A percentile compares a stretch with the other conserved stretches of the same genome.
These are phyloP conservation scores for Cercophora newfieldiana DNA, from an alignment of 495 filamentous ascomycete species.

Conservation along the genomic window DNA sequence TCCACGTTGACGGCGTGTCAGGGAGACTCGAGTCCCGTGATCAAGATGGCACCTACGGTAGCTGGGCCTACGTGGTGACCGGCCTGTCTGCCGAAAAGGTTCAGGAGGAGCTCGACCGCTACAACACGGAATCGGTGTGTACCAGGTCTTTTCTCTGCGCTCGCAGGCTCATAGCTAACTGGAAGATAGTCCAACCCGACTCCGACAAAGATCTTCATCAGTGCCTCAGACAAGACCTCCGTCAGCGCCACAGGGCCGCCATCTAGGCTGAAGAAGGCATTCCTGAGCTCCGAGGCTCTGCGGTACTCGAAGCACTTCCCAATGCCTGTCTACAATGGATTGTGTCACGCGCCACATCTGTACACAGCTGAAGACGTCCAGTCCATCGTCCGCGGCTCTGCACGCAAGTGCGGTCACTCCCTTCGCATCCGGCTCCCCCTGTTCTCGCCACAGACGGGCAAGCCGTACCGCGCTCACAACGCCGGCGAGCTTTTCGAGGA, in stretches of 20 bases:
- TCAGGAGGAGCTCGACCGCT: conserved; percentile 37
- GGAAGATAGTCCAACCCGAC: too few relatives aligned
- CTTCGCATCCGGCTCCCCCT: conserved; percentile 18
- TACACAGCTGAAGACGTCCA: conserved; percentile 35
- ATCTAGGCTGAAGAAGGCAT: conserved; percentile 18
- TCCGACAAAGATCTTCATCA: conserved; percentile 21
- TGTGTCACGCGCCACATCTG: conserved; percentile 38
- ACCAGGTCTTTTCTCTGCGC: too few relatives aligned
- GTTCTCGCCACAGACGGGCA: conserved; percentile 24
- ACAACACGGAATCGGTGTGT: background rate
- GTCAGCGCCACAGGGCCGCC: conserved; percentile 42
- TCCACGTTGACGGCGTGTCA: conserved; percentile 46
- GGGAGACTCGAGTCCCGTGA: conserved; percentile 32
- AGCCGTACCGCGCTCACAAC: conserved; percentile 21
- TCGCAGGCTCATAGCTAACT: too few relatives aligned
- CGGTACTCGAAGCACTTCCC: conserved; percentile 50
- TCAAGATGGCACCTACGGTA: conserved; percentile 38
- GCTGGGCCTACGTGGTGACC: conserved; percentile 45
- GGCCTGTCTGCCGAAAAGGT: conserved; percentile 38
- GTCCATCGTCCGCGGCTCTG: conserved; percentile 15
- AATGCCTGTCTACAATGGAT: conserved; percentile 34
- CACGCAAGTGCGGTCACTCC: conserved; percentile 15
- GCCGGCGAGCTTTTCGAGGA: conserved; percentile 31
- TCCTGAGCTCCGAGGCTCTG: conserved; percentile 14
- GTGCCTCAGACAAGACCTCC: conserved; percentile 35